Conservation (phyloP, 768 basidiomycete species). For the Dentipellis sp. region DNA sequence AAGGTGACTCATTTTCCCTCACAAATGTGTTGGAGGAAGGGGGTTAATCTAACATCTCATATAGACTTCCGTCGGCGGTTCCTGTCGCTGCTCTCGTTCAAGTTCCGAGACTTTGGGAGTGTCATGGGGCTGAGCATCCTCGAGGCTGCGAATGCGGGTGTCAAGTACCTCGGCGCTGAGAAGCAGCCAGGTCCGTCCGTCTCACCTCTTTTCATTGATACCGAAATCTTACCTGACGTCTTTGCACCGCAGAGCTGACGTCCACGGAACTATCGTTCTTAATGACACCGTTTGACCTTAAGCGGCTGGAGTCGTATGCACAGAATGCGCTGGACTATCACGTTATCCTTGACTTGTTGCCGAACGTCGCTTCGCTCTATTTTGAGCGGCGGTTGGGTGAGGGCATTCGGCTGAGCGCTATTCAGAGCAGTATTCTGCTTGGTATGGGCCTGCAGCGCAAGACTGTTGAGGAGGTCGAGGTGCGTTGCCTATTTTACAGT, state of each 20-base stretch:
- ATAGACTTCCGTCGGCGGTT: constrained; percentile 90
- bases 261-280: constrained; percentile 49
- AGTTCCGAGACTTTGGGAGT: constrained; percentile 89
- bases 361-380: constrained; percentile 70
- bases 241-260: constrained; percentile 36
- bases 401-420: constrained; percentile 66
- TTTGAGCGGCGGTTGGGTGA: constrained; percentile 68
- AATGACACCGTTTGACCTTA: constrained; percentile 88
- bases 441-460: constrained; percentile 88
- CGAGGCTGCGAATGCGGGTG: constrained; percentile 67
- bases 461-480: constrained; percentile 83
- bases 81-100: constrained; percentile 82
- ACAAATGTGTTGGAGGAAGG: neutral
- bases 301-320: constrained; percentile 90
- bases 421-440: constrained; percentile 87
- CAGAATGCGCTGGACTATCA: constrained; percentile 97
- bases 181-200: constrained; percentile 32
- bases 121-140: constrained; percentile 82
- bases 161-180: constrained; percentile 36
- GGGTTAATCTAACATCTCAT: neutral
- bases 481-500: constrained; percentile 21
- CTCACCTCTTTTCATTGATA: neutral
- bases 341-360: constrained; percentile 87
- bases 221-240: neutral
- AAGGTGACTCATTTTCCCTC: constrained; percentile 37